Conservation (phyloP, 331 rosid species). For the Prunus yedoensis region DNA sequence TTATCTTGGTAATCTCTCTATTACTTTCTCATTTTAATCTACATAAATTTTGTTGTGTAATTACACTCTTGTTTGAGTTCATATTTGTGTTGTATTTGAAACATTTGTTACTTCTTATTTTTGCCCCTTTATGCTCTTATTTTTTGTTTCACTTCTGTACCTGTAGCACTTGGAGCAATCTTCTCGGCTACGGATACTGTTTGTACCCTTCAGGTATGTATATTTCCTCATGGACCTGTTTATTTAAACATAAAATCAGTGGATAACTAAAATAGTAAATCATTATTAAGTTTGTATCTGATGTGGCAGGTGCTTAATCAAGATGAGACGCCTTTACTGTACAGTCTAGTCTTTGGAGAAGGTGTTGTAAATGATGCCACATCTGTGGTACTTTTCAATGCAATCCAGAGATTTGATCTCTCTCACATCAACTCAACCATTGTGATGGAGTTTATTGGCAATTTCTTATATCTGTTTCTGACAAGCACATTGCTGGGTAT, state of each 20-base stretch:
- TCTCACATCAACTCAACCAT: constrained; percentile 44
- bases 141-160: constrained; percentile 16
- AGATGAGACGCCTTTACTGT: constrained; percentile 69
- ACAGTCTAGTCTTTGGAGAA: constrained; percentile 73
- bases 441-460: constrained; percentile 35
- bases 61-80: neutral
- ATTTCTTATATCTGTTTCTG: constrained; percentile 44
- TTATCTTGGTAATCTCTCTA: constrained; percentile 54
- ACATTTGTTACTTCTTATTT: neutral
- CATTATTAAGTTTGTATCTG: no score
- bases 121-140: neutral
- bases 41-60: neutral
- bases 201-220: constrained; percentile 61
- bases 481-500: constrained; percentile 62
- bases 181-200: constrained; percentile 72
- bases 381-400: constrained; percentile 65
- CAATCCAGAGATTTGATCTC: constrained; percentile 61
- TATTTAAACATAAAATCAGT: neutral
- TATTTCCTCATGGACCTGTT: neutral
- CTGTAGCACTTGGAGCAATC: constrained; percentile 68
- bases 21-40: constrained; percentile 3
- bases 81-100: neutral
- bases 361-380: constrained; percentile 80
- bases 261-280: neutral
- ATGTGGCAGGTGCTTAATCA: constrained; percentile 63